Evolutionary conservation across 768 basidiomycete species (phyloP), one percentile per base, ranked within the genome.

Genomic region (Suillus brevipes): DNA sequence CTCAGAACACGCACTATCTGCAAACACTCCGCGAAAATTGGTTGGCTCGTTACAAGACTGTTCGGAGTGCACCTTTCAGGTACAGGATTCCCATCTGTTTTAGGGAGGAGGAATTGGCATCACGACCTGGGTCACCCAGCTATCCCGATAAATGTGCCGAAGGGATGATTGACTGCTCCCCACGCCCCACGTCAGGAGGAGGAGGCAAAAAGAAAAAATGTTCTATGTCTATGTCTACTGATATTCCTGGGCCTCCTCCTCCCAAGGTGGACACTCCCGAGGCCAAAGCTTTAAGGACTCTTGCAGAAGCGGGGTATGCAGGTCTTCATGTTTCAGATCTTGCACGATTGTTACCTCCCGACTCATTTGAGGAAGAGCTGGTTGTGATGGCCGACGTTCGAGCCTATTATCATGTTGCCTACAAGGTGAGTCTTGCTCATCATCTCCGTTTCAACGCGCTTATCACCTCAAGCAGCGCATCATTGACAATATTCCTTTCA

Each of bases 401-500:
- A 0, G 84, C 82, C 0, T 87, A 83, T 63, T 85, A 81, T 70
- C 78, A 83, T 60, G 80, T 85, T 3, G 78, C 84, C 0, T 80
- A 79, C 70, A 82, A 84, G 76, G 85, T 82, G 60, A 57, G 71
- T 60, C 12, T 16, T 2, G 20, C 23, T 34, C 77, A 38, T 25
- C 4, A n/a, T 14, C 64, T 13, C 0, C 6, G 5, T 40, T 37
- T 36, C 53, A 60, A 12, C 37, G 45, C 20, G n/a, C 52, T 36
- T 23, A 20, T 20, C 25, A n/a, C 49, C 31, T 34, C 6, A 43
- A 23, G 1, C 61, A 89, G 88, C 82, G 86, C 12, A 77, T 85
- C 67, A 81, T 87, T 34, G 88, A 89, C 65, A 74, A 81, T 49
- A 60, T 88, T 25, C 86, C 87, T 1, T 71, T 83, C 16, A 78